These are phyloP conservation scores for Phytophthora chlamydospora DNA, from an alignment of 352 stramenopile species.

Conservation along the genomic window DNA sequence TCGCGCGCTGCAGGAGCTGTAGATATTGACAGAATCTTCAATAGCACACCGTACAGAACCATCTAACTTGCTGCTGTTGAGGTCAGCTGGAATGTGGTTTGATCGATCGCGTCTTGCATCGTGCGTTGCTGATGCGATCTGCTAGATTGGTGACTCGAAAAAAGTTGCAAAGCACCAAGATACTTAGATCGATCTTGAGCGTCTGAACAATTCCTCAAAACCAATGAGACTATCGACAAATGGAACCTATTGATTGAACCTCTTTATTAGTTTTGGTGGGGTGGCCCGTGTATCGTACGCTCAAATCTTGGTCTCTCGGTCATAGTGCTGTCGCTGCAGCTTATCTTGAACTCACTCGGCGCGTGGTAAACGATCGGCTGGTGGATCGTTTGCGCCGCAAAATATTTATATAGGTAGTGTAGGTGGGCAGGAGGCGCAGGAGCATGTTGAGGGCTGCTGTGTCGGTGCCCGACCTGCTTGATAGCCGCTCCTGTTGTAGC, in stretches of 20 bases:
- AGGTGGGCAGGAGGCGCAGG: constrained; percentile 33
- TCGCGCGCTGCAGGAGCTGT: constrained; percentile 38
- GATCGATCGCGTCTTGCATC: too few relatives aligned
- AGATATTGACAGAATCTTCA: constrained; percentile 1
- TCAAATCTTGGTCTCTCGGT: constrained; percentile 33
- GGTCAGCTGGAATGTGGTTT: too few relatives aligned
- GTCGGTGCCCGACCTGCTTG: constrained; percentile 25
- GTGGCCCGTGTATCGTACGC: constrained; percentile 43
- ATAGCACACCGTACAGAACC: too few relatives aligned
- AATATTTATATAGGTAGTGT: constrained; percentile 56
- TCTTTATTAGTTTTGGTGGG: constrained; percentile 40
- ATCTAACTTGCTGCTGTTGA: too few relatives aligned
- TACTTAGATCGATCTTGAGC: not conserved
- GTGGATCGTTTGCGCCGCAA: constrained; percentile 30
- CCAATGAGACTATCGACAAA: constrained; percentile 6
- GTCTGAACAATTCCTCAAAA: too few relatives aligned
- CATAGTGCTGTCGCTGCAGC: constrained; percentile 29
- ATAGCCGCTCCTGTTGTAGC: constrained; percentile 14
- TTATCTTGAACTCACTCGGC: constrained; percentile 37
- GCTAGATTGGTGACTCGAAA: too few relatives aligned
- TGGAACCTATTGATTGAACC: constrained; percentile 25
- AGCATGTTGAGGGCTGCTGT: constrained; percentile 34
- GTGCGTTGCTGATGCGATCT: too few relatives aligned
- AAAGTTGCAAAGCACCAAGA: too few relatives aligned
- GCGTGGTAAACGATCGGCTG: constrained; percentile 19